phyloP scores from a whole-genome alignment of 805 yeast genomes.

The Wickerhamiella qilinensis region DNA sequence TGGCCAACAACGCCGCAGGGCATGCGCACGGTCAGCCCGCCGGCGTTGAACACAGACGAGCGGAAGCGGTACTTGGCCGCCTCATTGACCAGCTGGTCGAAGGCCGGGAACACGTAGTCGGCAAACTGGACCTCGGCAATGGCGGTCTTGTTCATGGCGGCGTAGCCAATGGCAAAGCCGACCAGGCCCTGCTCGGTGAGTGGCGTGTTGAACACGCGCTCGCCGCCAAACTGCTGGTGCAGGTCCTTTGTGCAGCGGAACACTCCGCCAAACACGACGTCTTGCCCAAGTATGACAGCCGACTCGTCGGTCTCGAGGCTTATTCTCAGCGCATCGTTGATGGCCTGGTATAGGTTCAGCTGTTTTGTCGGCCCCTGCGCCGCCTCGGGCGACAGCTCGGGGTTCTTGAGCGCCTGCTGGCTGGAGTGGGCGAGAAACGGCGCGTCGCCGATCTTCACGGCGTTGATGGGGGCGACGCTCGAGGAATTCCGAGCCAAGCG shows the following conservation, averaged over 20 bases:
- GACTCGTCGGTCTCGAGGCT: conserved; percentile 84
- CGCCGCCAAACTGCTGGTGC: conserved; percentile 76
- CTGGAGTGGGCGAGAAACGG: conserved; percentile 15
- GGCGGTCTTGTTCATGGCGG: conserved; percentile 79
- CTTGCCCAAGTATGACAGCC: conserved; percentile 86
- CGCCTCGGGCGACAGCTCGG: conserved; percentile 10
- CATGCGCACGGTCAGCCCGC: conserved; percentile 88
- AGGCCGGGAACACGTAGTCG: conserved; percentile 93
- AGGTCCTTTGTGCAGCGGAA: conserved; percentile 83
- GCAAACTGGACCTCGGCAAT: conserved; percentile 90
- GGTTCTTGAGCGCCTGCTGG: conserved; percentile 10
- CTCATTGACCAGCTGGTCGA: conserved; percentile 86
- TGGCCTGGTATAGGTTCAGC: conserved; percentile 33
- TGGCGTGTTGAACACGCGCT: conserved; percentile 79
- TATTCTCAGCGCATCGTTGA: conserved; percentile 77
- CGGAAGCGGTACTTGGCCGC: conserved; percentile 91
- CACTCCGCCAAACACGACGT: conserved; percentile 93
- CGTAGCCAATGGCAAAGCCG: conserved; percentile 76
- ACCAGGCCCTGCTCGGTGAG: conserved; percentile 92
- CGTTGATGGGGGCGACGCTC: conserved; percentile 1
- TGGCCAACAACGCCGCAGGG: conserved; percentile 97
- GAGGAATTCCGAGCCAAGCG: too few relatives aligned
- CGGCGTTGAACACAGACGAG: conserved; percentile 81
- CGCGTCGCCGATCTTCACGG: conserved; percentile 11
- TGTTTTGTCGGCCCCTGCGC: conserved; percentile 13